These are phyloP conservation scores for Hordeum pubiflorum DNA, from an alignment of 202 grass and related monocot species.

Conservation along the genomic window DNA sequence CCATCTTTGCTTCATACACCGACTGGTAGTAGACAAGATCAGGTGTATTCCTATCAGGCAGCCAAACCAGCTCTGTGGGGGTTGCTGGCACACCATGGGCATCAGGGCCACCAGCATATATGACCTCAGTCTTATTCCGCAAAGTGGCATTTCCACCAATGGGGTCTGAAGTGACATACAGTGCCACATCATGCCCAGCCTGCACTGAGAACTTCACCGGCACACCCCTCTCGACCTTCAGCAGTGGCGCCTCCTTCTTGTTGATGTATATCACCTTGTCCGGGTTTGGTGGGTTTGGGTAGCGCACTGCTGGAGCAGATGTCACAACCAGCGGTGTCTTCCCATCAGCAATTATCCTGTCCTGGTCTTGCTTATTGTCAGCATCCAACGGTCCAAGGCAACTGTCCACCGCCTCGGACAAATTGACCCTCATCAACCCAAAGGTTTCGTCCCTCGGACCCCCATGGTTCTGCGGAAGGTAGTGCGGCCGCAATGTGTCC, in stretches of 20 bases:
- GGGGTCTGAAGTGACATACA: conserved; percentile 58
- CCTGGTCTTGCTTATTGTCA: conserved; percentile 63
- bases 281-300: conserved; percentile 69
- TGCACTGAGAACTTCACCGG: conserved; percentile 64
- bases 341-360: conserved; percentile 42
- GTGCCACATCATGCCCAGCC: conserved; percentile 59
- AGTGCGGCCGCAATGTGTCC: conserved; percentile 44
- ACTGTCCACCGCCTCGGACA: conserved; percentile 31
- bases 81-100: conserved; percentile 61
- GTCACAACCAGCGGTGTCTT: conserved; percentile 53
- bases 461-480: conserved; percentile 66
- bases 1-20: conserved; percentile 64
- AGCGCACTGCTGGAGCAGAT: conserved; percentile 42
- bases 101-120: conserved; percentile 62
- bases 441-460: conserved; percentile 27
- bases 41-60: conserved; percentile 67
- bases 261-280: conserved; percentile 71
- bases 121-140: conserved; percentile 51
- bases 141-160: conserved; percentile 64
- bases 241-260: conserved; percentile 67
- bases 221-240: conserved; percentile 69
- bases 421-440: conserved; percentile 38
- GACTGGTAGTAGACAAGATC: conserved; percentile 71
- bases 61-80: conserved; percentile 53
- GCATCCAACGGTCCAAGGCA: conserved; percentile 62